Conservation (phyloP, 345 rosid genomes). For the Leavenworthia alabamica region DNA sequence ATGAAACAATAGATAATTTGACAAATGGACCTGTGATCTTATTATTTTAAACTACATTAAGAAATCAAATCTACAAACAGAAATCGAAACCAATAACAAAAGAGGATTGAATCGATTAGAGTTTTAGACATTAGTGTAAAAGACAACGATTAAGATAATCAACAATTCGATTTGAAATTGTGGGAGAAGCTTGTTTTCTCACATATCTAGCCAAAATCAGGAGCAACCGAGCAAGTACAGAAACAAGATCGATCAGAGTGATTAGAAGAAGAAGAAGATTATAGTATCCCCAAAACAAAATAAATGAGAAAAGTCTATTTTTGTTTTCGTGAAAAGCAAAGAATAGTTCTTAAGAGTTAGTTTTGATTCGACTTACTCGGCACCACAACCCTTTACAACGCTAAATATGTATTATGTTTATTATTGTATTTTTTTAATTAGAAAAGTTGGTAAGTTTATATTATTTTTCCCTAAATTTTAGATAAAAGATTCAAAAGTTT, state of each 20-base stretch:
- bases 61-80: not conserved
- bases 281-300: not conserved
- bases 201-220: constrained; percentile 6
- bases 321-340: not conserved
- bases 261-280: not conserved
- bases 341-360: not conserved
- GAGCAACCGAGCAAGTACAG: too few species aligned
- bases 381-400: not conserved
- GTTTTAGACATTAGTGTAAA: not conserved
- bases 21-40: constrained; percentile 10
- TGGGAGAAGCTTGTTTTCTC: constrained; percentile 6
- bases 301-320: constrained; percentile 12
- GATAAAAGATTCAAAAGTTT: not conserved
- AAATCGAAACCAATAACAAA: not conserved
- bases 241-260: constrained; percentile 5
- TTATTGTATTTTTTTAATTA: not conserved
- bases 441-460: too few species aligned
- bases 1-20: not conserved
- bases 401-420: not conserved
- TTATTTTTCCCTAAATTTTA: too few species aligned
- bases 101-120: not conserved
- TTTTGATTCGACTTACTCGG: too few species aligned
- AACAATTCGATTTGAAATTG: not conserved
- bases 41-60: not conserved
- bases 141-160: not conserved